Base-by-base conservation (phyloP, 805 yeast genomes). In the Metschnikowia noctiluminum region DNA sequence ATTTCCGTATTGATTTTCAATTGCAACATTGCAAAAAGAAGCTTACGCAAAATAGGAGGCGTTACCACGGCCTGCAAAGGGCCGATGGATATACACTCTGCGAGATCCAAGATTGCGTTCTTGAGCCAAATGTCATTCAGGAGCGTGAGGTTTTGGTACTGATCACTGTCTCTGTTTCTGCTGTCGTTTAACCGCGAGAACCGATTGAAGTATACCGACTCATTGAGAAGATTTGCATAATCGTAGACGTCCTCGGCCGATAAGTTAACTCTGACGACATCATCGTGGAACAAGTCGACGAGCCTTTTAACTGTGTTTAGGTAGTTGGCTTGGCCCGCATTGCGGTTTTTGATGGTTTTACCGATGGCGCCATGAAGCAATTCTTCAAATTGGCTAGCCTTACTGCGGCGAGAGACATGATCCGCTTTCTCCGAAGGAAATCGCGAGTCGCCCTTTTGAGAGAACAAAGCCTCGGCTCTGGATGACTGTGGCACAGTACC, bases 1-100 rank as follows among this genome's bases (percentile, higher is more conserved):
- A 87, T 84, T 64, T 86, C 90, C 45, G 78, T 74, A 40, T 78
- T 75, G 50, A 83, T 71, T 40, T 53, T 46, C 40, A 47, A 53
- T 51, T 55, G 64, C 35, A 54, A 55, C 74, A 73, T 66, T 39
- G 73, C 60, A 43, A 55, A 62, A 51, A 69, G 60, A 32, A 68
- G 58, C 45, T 52, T 56, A 48, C 60, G 60, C 38, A 71, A 52
- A 12, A 59, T 53, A 28, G 57, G 54, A 34, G 56, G 54, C 39
- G 56, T 55, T 31, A 71, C 53, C 11, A 63, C 58, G 13, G 45
- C 44, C 15, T 59, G 61, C 38, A 71, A 55, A 42, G 65, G 69
- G 11, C 73, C 70, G 39, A 50, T 51, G 35, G 61, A 55, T 30
- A 70, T 57, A 38, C 57, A 50, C 21, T 70, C 70, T 41, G 62